Conservation (phyloP, 768 basidiomycete species). For the Cyclocybe cylindracea region DNA sequence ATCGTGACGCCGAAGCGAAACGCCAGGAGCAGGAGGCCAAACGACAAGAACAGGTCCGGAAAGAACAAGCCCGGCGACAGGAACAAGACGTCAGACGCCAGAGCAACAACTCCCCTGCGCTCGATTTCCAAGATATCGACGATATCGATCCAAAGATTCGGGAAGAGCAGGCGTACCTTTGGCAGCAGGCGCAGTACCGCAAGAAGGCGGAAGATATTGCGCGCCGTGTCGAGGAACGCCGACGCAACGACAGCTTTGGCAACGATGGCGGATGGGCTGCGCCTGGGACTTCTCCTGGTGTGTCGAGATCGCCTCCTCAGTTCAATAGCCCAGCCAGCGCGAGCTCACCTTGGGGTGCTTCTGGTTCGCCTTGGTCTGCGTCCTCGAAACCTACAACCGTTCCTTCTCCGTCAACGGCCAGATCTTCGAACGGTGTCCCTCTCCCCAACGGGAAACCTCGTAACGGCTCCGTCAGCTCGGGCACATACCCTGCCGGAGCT, state of each 20-base stretch:
- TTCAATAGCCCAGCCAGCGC: conserved; percentile 18
- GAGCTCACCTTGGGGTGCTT: conserved; percentile 27
- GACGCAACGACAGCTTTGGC: conserved; percentile 43
- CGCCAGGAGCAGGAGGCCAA: conserved; percentile 21
- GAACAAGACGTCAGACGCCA: too few relatives aligned
- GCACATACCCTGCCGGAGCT: conserved; percentile 23
- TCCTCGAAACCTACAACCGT: conserved; percentile 27
- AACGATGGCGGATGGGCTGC: conserved; percentile 33
- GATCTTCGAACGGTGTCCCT: conserved; percentile 26
- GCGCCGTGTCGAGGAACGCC: conserved; percentile 44
- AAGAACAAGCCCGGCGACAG: too few relatives aligned
- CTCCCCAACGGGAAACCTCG: conserved; percentile 24
- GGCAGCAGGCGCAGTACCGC: conserved; percentile 42
- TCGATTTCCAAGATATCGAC: neutral
- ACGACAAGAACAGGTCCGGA: conserved; percentile 24
- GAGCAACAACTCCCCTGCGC: too few relatives aligned
- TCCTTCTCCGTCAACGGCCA: conserved; percentile 22
- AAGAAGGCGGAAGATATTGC: conserved; percentile 44
- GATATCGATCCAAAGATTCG: conserved; percentile 17
- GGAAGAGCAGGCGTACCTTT: conserved; percentile 25
- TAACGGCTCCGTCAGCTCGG: conserved; percentile 35
- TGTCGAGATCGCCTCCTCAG: conserved; percentile 22
- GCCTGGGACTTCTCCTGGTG: conserved; percentile 22
- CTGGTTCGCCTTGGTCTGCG: conserved; percentile 31
- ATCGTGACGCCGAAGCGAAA: conserved; percentile 4